Base-by-base conservation (phyloP, 78 protist genomes). In the Guillardia theta region DNA sequence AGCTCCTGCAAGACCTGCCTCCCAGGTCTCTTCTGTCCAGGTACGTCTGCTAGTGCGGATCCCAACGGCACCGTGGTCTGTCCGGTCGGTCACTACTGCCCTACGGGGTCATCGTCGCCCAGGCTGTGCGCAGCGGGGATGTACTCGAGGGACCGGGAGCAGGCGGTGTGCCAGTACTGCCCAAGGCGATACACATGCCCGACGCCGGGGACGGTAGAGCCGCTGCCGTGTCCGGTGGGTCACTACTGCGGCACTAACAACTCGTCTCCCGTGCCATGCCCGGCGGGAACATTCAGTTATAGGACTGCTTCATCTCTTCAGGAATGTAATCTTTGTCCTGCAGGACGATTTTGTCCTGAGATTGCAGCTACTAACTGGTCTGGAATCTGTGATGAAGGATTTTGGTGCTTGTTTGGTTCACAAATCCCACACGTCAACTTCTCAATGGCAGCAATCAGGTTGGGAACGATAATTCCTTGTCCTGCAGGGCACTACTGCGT, bases 401-500 rank as follows among this genome's bases (percentile, higher is more conserved):
- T 44, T 58, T 36, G 4, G 33, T 95, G 96, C 93, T 37, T 8
- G 62, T 9, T 45, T 30, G 93, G 93, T 8, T 54, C 62, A 64
- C 27, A 19, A 24, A 10, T 36, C 33, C 19, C 93, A 24, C 10
- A 24, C 83, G 96, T 47, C 87, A 33, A 12, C 8, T 36, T 70
- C 95, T 78, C 19, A 33, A 46, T 0, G 1, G 78, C 50, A 36
- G 0, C 87, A 53, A 5, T 47, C 83, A 4, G 93, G 93, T 0
- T 9, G 76, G 45, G 76, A 27, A 33, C 5, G 5, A 41, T 5
- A 15, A 21, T 21, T 0, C 37, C 41, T 30, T 96, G 97, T 76
- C 94, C 95, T 0, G 80, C 41, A 0, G 96, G 96, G 0, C 93
- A 45, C 93, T 95, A 95, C 92, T 95, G 96, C 93, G 45, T 48